A percentile compares a stretch with the other conserved stretches of the same genome.
These are phyloP conservation scores for Ramaria sp. DNA, from an alignment of 768 basidiomycete genomes.

Conservation along the genomic window DNA sequence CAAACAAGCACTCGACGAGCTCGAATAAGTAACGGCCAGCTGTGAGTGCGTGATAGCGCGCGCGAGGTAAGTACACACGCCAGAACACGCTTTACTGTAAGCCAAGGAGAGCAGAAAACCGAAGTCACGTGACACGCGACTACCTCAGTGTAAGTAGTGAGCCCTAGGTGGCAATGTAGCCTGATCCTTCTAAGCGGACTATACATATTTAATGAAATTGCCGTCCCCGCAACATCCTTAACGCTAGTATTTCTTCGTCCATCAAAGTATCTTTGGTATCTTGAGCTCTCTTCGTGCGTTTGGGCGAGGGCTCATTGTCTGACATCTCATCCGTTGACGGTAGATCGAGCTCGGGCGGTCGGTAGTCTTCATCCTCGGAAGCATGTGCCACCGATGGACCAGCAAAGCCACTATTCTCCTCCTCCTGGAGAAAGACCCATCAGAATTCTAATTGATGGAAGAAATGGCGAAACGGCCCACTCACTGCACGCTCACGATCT, in stretches of 20 bases:
- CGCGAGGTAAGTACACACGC: too few species aligned
- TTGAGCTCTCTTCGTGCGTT: too few species aligned
- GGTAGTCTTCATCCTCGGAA: slow-evolving; percentile 49
- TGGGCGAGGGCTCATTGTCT: too few species aligned
- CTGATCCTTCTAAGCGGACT: too few species aligned
- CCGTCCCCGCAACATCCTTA: not conserved
- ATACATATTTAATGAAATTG: too few species aligned
- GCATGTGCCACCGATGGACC: slow-evolving; percentile 25
- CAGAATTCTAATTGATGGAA: too few species aligned
- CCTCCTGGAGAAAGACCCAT: slow-evolving; percentile 15
- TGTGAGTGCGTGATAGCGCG: too few species aligned
- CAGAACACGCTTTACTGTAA: too few species aligned
- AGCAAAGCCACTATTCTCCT: slow-evolving; percentile 20
- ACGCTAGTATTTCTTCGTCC: not conserved
- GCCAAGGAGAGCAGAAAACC: too few species aligned
- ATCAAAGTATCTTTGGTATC: slow-evolving; percentile 9
- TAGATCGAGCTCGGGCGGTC: slow-evolving; percentile 60
- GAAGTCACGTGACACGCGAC: too few species aligned
- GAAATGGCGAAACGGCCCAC: slow-evolving; percentile 7
- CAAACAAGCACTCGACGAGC: not conserved
- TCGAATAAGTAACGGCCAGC: not conserved
- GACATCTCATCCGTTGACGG: slow-evolving; percentile 10
- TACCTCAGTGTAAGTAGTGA: too few species aligned
- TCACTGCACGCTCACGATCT: slow-evolving; percentile 49
- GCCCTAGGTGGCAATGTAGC: too few species aligned